Percentiles rank a stretch among this genome's conserved stretches.
phyloP scores from a whole-genome alignment of 2,329 filamentous ascomycete species.

The Claviceps capensis region DNA sequence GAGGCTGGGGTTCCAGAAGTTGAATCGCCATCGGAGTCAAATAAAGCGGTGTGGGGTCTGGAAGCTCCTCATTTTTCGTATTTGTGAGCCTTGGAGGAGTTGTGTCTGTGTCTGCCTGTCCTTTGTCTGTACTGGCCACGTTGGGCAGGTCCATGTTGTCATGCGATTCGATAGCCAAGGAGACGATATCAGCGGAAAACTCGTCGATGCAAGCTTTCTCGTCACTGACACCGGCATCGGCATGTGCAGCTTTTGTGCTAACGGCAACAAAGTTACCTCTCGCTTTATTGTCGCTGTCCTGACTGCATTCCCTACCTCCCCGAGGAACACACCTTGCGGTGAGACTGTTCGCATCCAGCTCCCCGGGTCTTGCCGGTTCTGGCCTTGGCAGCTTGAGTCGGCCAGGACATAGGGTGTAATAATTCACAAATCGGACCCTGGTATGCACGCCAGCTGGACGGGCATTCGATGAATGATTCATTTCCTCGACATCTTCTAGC shows the following conservation, averaged over 20 bases:
- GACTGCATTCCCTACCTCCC: background rate
- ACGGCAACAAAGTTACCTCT: too few relatives aligned
- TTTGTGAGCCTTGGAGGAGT: background rate
- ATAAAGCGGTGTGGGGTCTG: too few relatives aligned
- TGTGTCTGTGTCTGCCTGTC: background rate
- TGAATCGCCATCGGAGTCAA: slow-evolving; percentile 12
- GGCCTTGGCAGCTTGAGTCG: slow-evolving; percentile 35
- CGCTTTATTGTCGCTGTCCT: background rate
- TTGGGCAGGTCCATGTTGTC: background rate
- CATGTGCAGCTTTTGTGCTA: background rate
- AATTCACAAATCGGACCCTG: slow-evolving; percentile 71
- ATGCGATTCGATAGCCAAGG: background rate
- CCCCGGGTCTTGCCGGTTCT: background rate
- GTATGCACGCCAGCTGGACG: slow-evolving; percentile 17
- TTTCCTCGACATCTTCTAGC: slow-evolving; percentile 57
- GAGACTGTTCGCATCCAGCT: background rate
- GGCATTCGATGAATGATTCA: slow-evolving; percentile 15
- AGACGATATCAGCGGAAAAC: background rate
- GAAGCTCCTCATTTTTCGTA: background rate
- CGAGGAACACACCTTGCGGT: background rate
- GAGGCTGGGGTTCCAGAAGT: slow-evolving; percentile 26
- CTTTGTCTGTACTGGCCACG: background rate
- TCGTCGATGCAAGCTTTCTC: background rate
- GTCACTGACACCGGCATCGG: background rate
- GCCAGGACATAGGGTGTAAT: slow-evolving; percentile 78